Evolutionary conservation across 2,329 filamentous ascomycete genomes (phyloP), one percentile per base, ranked within the genome.

Genomic region (Pseudogymnoascus sp.): DNA sequence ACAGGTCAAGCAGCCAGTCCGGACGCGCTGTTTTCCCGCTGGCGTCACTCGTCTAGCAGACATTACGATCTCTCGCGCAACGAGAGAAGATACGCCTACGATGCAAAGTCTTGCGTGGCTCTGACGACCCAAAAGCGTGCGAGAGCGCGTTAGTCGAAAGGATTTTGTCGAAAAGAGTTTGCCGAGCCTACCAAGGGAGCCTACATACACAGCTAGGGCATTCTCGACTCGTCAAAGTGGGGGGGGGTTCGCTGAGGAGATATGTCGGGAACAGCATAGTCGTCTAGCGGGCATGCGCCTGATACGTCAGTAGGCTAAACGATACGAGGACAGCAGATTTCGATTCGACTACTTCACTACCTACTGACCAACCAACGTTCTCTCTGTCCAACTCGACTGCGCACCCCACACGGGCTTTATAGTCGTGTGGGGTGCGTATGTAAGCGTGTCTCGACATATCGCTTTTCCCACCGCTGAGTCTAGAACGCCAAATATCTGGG

Each of bases 1-100:
- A 48, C 66, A 68, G n/a, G 66, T 62, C 28, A 62, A 57, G 34
- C 66, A 68, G 2, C 66, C 66, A 23, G 63, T 57, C 5, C 63
- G 54, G n/a, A 67, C 43, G 57, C 60, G 34, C 39, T 60, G 62
- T 41, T 63, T 62, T 23, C 57, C 39, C 39, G 39, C 39, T 14
- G 61, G 36, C 23, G 61, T 51, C 23, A 6, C 36, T 57, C 51
- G 3, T 43, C 41, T 43, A 6, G 41, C 41, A 43, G 41, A 21
- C 41, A 43, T 43, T 43, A 43, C 19, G 41, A 43, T 43, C 41
- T 43, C 41, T 21, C 41, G 41, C 41, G 41, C 8, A 21, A 21
- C 19, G 41, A 21, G 41, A 43, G 41, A 43, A 43, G 8, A 43
- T 21, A 43, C 16, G 41, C 41, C 41, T 13, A 43, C 41, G 16